A percentile compares a stretch with the other conserved stretches of the same genome.
Evolutionary conservation across 73 alveolate genomes (phyloP).

Genomic region (Paramecium caudatum): DNA sequence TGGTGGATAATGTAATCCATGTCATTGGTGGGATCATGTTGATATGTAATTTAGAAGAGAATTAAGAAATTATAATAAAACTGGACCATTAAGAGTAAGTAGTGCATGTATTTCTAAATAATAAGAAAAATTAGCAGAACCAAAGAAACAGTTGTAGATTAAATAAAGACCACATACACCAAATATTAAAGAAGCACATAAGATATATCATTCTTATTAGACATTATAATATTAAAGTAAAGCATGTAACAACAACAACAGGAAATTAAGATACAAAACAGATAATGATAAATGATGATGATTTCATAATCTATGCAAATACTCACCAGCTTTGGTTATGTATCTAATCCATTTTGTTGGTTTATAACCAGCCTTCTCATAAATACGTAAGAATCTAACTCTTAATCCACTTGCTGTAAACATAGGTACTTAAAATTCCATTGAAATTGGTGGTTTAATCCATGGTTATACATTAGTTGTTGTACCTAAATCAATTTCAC

Average conservation of each 20-base stretch:
- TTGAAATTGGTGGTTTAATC: slow-evolving; percentile 95
- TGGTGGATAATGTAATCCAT: slow-evolving; percentile 56
- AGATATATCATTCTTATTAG: neutral
- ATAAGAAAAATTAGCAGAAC: slow-evolving; percentile 56
- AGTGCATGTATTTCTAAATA: slow-evolving; percentile 7
- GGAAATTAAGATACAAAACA: slow-evolving; percentile 13
- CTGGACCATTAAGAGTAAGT: slow-evolving; percentile 1
- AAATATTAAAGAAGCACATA: neutral
- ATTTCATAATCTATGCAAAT: slow-evolving; percentile 93
- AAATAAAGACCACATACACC: slow-evolving; percentile 47
- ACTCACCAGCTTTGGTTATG: slow-evolving; percentile 97
- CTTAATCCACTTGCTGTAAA: slow-evolving; percentile 98
- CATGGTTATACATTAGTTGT: slow-evolving; percentile 88
- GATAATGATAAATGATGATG: slow-evolving; percentile 72
- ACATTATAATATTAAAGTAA: slow-evolving; percentile 40
- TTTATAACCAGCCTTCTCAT: slow-evolving; percentile 93
- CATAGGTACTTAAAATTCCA: slow-evolving; percentile 97
- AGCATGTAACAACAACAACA: no score
- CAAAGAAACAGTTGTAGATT: neutral
- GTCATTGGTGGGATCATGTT: slow-evolving; percentile 29
- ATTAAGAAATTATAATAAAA: neutral
- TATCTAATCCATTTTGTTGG: slow-evolving; percentile 98
- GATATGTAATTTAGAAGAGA: slow-evolving; percentile 1
- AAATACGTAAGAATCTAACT: slow-evolving; percentile 95
- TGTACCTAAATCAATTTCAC: slow-evolving; percentile 83